Percentiles rank a stretch among this genome's conserved stretches.
These are phyloP conservation scores for Phyllosticta citriasiana DNA, from an alignment of 2,329 filamentous ascomycete species.

Conservation along the genomic window DNA sequence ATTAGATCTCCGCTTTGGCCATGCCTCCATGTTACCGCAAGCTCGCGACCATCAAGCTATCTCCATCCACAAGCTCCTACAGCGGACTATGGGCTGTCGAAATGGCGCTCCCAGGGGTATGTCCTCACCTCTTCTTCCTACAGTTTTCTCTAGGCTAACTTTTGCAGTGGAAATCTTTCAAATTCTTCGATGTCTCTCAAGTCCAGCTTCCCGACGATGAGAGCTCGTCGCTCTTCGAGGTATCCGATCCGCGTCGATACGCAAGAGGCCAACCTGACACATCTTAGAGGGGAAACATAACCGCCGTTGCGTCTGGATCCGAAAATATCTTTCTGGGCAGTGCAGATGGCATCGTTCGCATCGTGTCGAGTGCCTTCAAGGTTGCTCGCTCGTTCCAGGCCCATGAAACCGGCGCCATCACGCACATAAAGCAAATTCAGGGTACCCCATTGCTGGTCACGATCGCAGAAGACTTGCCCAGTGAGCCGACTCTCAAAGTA, in stretches of 20 bases:
- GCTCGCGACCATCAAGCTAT: not conserved
- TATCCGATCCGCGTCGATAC: conserved; percentile 35
- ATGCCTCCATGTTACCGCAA: not conserved
- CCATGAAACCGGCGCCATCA: conserved; percentile 70
- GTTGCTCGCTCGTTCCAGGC: conserved; percentile 77
- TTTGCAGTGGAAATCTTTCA: conserved; percentile 90
- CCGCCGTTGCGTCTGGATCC: conserved; percentile 75
- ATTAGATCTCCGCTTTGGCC: conserved; percentile 2
- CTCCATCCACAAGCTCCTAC: not conserved
- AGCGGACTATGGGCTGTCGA: conserved; percentile 12
- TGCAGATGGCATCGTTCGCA: conserved; percentile 74
- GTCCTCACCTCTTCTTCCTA: not conserved
- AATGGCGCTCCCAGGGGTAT: conserved; percentile 34
- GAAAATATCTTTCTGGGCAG: conserved; percentile 85
- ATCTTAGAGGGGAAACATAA: conserved; percentile 52
- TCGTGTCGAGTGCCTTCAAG: conserved; percentile 81
- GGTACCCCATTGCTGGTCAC: conserved; percentile 81
- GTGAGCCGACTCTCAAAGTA: conserved; percentile 86
- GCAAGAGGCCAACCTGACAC: conserved; percentile 18
- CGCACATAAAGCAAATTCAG: conserved; percentile 84
- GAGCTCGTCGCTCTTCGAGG: conserved; percentile 67
- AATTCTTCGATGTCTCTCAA: conserved; percentile 94
- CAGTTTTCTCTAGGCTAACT: not conserved
- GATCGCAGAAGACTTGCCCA: conserved; percentile 74
- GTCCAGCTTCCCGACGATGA: conserved; percentile 73